phyloP scores from a whole-genome alignment of 345 rosid species.

The Ceriops decandra region DNA sequence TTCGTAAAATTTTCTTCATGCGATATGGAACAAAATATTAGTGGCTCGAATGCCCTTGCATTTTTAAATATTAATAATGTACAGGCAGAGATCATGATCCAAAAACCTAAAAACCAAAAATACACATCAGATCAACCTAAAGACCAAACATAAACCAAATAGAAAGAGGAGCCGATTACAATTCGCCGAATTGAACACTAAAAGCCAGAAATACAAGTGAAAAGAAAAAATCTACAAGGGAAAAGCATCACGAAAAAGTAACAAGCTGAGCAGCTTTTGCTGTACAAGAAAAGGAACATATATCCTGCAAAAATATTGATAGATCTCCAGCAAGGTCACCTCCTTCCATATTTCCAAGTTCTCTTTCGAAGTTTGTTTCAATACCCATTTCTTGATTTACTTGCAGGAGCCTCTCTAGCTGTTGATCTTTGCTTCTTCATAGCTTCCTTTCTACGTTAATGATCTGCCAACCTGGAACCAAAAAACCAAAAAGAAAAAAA shows the following conservation, averaged over 20 bases:
- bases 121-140: too few species aligned
- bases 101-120: too few species aligned
- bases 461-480: constrained; percentile 51
- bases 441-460: constrained; percentile 46
- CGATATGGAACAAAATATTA: too few species aligned
- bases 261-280: constrained; percentile 45
- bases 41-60: too few species aligned
- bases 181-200: background rate
- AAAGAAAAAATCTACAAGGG: background rate
- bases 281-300: constrained; percentile 20
- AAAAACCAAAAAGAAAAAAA: background rate
- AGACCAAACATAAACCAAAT: too few species aligned
- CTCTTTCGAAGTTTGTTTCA: constrained; percentile 15
- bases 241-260: background rate
- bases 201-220: background rate
- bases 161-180: too few species aligned
- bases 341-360: constrained; percentile 11
- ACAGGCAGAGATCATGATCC: too few species aligned
- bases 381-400: constrained; percentile 28
- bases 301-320: constrained; percentile 31
- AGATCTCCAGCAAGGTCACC: constrained; percentile 35
- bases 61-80: too few species aligned
- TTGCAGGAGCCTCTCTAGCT: constrained; percentile 7
- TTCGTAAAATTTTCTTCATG: too few species aligned
- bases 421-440: constrained; percentile 33